Base-by-base conservation (phyloP, 2,329 filamentous ascomycete species). In the Clonostachys sp. region DNA sequence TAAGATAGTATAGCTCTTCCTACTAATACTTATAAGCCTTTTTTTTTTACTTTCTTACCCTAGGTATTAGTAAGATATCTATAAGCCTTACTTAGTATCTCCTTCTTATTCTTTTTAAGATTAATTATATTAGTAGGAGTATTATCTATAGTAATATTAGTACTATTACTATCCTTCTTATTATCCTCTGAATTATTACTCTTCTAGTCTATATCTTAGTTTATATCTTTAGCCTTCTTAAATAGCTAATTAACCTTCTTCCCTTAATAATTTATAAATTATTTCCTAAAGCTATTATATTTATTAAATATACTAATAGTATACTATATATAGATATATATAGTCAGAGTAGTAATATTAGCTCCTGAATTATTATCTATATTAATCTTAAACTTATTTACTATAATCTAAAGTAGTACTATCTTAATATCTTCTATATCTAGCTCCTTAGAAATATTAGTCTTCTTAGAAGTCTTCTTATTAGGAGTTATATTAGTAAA, bases 101-200 rank as follows among this genome's bases (percentile, higher is more conserved):
- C 94, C 74, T 99, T 97, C 69, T 99, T 94, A 62, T 99, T 94
- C 65, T 99, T 94, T 63, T 99, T 94, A 59, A 99, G 83, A 68
- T 99, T 94, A 63, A 99, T 94, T 6, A 94, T 96, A 66, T 99
- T 94, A 36, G 94, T 92, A 50, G 91, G 10, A 10, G 18, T 13
- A 41, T 41, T 41, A 41, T 41, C 12, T 20, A 41, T 44, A 42
- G 30, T 20, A 39, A 10, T 12, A 20, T 34, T 40, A 42, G 30
- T 46, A 20, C 34, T 33, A 41, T 41, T 33, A 46, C 18, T 36
- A 46, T 36, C 16, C 46, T 34, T 42, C n/a, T 34, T 5, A n/a
- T n/a, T 36, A 10, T 13, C 18, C 24, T 40, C 14, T n/a, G n/a
- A n/a, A 39, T 17, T 35, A 33, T 43, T 42, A 41, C 36, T 36